phyloP scores from a whole-genome alignment of 2,329 filamentous ascomycete genomes.

The Aspergillus carbonarius region DNA sequence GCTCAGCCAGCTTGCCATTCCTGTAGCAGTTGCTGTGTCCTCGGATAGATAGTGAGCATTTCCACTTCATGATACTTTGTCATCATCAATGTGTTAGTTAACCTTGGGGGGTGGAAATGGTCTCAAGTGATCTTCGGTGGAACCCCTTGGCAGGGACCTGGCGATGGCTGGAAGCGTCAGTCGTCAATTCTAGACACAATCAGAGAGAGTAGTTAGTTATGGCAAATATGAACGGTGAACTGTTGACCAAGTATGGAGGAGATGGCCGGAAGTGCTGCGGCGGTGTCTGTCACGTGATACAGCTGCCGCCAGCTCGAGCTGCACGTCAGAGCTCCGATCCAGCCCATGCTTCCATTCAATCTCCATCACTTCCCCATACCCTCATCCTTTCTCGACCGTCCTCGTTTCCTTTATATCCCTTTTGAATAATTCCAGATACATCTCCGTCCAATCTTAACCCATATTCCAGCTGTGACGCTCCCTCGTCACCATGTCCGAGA shows the following conservation, averaged over 20 bases:
- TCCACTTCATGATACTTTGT: no score
- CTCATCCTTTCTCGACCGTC: background rate
- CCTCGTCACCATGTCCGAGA: slow-evolving; percentile 70
- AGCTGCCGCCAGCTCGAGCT: slow-evolving; percentile 12
- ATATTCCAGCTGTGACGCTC: slow-evolving; percentile 10
- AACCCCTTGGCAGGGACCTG: background rate
- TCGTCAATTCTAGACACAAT: background rate
- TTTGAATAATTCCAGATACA: slow-evolving; percentile 7
- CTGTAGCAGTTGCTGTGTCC: no score
- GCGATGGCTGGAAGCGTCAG: background rate
- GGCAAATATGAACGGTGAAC: no score
- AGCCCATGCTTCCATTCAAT: slow-evolving; percentile 2
- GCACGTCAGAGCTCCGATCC: slow-evolving; percentile 15
- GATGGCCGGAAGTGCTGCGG: background rate
- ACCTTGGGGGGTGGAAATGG: no score
- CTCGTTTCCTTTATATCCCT: slow-evolving; percentile 10
- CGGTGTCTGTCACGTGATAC: slow-evolving; percentile 27
- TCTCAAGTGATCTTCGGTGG: no score
- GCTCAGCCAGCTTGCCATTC: no score
- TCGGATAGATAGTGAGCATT: no score
- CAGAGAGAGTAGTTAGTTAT: no score
- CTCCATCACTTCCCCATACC: background rate
- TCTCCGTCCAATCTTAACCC: background rate
- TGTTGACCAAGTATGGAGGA: background rate
- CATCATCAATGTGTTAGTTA: no score